Evolutionary conservation across 2,329 filamentous ascomycete species (phyloP).

Genomic region (Ceratocystis colombiana): DNA sequence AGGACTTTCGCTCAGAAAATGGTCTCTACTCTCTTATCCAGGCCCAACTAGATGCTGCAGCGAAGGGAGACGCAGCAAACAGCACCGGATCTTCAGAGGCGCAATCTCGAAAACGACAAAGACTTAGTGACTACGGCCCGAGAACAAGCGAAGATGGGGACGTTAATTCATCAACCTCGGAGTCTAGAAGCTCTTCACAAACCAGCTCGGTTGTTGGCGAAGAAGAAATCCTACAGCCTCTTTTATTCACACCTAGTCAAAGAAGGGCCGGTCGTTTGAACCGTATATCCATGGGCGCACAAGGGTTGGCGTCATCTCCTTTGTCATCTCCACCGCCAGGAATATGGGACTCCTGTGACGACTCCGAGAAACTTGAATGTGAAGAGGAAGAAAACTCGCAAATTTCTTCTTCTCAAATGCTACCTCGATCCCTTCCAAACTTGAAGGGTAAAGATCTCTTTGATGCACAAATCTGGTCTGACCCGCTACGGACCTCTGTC

Average conservation of each 20-base stretch:
- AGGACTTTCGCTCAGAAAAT: conserved; percentile 65
- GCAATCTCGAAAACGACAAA: conserved; percentile 30
- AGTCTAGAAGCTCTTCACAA: not conserved
- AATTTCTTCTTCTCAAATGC: conserved; percentile 4
- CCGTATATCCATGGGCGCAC: conserved; percentile 19
- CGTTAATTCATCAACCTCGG: not conserved
- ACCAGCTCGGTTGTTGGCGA: not conserved
- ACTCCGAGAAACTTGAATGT: conserved; percentile 33
- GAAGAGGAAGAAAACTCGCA: conserved; percentile 33
- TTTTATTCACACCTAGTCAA: conserved; percentile 12
- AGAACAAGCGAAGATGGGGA: conserved; percentile 29
- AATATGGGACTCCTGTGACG: conserved; percentile 43
- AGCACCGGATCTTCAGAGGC: conserved; percentile 18
- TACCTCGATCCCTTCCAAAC: conserved; percentile 39
- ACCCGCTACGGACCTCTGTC: conserved; percentile 56
- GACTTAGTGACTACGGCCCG: conserved; percentile 30
- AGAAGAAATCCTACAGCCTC: not conserved
- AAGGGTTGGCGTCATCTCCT: conserved; percentile 40
- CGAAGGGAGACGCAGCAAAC: conserved; percentile 29
- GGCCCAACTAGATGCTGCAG: conserved; percentile 51
- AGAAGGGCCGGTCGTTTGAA: conserved; percentile 19
- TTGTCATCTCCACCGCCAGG: conserved; percentile 47
- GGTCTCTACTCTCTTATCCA: conserved; percentile 64
- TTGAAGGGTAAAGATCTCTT: conserved; percentile 64
- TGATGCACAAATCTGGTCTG: conserved; percentile 59